These are phyloP conservation scores for Wickerhamiella australiensis DNA, from an alignment of 805 yeast genomes.

Conservation along the genomic window DNA sequence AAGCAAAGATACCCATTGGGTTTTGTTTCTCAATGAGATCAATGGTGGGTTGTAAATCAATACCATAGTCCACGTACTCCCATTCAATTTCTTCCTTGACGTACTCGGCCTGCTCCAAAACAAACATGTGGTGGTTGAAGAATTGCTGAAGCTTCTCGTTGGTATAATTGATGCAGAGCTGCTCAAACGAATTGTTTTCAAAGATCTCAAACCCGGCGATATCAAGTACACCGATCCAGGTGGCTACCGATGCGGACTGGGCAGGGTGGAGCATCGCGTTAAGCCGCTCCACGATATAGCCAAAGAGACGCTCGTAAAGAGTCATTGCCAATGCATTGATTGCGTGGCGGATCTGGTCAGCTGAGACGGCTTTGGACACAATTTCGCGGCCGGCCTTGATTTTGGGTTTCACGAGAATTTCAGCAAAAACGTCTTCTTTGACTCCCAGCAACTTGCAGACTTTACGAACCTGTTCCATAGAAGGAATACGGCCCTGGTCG, in stretches of 20 bases:
- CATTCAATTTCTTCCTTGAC: slow-evolving; percentile 88
- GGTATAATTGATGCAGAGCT: slow-evolving; percentile 89
- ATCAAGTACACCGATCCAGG: slow-evolving; percentile 78
- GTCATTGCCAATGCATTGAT: slow-evolving; percentile 82
- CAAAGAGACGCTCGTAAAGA: slow-evolving; percentile 73
- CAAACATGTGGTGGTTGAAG: slow-evolving; percentile 89
- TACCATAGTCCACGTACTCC: slow-evolving; percentile 89
- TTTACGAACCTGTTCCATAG: slow-evolving; percentile 38
- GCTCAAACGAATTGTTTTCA: slow-evolving; percentile 91
- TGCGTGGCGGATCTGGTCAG: slow-evolving; percentile 66
- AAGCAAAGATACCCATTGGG: slow-evolving; percentile 72
- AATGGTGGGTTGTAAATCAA: slow-evolving; percentile 86
- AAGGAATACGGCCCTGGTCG: slow-evolving; percentile 63
- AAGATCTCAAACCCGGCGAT: slow-evolving; percentile 97
- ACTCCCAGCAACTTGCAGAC: slow-evolving; percentile 60
- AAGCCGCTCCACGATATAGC: slow-evolving; percentile 59
- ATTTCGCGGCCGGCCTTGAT: slow-evolving; percentile 86
- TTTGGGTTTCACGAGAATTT: slow-evolving; percentile 59
- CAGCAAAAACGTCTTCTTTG: slow-evolving; percentile 39
- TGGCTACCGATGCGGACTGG: slow-evolving; percentile 31
- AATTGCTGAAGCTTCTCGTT: slow-evolving; percentile 95
- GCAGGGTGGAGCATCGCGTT: slow-evolving; percentile 47
- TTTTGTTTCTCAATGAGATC: slow-evolving; percentile 69
- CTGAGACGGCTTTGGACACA: slow-evolving; percentile 66
- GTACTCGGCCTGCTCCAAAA: slow-evolving; percentile 95